phyloP scores from a whole-genome alignment of 116 monocot species.

The Dioscorea cayenensis region DNA sequence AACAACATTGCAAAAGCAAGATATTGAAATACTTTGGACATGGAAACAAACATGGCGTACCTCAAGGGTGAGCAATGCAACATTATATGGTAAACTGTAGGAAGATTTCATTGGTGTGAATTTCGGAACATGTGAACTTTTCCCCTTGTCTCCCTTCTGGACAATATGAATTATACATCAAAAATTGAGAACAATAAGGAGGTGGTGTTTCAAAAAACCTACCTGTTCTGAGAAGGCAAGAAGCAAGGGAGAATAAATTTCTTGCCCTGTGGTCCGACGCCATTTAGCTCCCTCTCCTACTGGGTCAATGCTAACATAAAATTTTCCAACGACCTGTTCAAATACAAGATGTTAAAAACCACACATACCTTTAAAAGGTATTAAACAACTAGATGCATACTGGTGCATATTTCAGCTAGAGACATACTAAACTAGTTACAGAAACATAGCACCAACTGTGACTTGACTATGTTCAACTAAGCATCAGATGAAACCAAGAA shows the following conservation, averaged over 20 bases:
- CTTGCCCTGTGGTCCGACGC: slow-evolving; percentile 90
- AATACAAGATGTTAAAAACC: not conserved
- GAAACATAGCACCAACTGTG: too few relatives aligned
- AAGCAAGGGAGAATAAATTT: slow-evolving; percentile 94
- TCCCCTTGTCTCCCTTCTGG: slow-evolving; percentile 78
- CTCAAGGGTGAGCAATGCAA: slow-evolving; percentile 93
- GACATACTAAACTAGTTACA: too few relatives aligned
- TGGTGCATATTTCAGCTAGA: not conserved
- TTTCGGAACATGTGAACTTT: slow-evolving; percentile 48
- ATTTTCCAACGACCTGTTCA: slow-evolving; percentile 77
- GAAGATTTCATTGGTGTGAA: slow-evolving; percentile 87
- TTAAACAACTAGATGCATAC: not conserved
- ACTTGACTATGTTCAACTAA: too few relatives aligned
- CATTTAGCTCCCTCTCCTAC: slow-evolving; percentile 89
- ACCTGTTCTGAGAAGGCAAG: slow-evolving; percentile 88
- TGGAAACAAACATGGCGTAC: slow-evolving; percentile 21
- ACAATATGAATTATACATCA: slow-evolving; percentile 8
- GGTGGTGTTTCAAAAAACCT: slow-evolving; percentile 1
- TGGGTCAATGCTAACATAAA: slow-evolving; percentile 78
- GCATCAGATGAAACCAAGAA: too few relatives aligned
- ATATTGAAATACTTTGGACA: not conserved
- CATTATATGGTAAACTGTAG: slow-evolving; percentile 89
- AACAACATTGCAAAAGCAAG: not conserved
- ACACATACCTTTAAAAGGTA: not conserved
- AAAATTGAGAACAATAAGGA: not conserved